Conservation (phyloP, 2,329 filamentous ascomycete species). For the Epichloe brachyelytri region DNA sequence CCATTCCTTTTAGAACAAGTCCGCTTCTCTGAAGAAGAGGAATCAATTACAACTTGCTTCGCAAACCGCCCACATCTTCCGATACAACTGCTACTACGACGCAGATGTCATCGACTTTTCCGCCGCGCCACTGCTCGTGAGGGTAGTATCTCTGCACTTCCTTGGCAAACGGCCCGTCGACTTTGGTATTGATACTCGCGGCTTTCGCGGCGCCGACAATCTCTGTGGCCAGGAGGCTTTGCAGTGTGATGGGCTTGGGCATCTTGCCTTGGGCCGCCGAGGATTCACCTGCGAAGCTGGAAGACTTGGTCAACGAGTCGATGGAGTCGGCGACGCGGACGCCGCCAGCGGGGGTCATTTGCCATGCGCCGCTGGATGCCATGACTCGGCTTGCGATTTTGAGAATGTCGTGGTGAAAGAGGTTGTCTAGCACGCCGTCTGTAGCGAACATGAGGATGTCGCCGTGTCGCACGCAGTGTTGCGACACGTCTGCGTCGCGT, state of each 20-base stretch:
- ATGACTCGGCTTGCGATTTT: slow-evolving; percentile 67
- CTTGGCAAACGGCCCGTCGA: slow-evolving; percentile 88
- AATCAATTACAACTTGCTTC: slow-evolving; percentile 21
- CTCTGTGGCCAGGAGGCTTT: slow-evolving; percentile 65
- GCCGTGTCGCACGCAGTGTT: slow-evolving; percentile 68
- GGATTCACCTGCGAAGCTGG: slow-evolving; percentile 11
- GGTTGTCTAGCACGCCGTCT: slow-evolving; percentile 92
- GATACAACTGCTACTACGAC: slow-evolving; percentile 69
- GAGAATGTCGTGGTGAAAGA: slow-evolving; percentile 82
- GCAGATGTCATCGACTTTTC: slow-evolving; percentile 93
- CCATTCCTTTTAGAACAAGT: background rate
- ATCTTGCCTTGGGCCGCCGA: slow-evolving; percentile 9
- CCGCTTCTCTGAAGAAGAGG: background rate
- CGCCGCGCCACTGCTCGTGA: slow-evolving; percentile 74
- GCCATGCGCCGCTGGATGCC: slow-evolving; percentile 63
- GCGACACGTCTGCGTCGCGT: slow-evolving; percentile 67
- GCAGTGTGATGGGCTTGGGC: slow-evolving; percentile 41
- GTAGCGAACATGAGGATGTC: slow-evolving; percentile 91
- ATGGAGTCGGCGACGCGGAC: slow-evolving; percentile 53
- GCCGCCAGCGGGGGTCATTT: slow-evolving; percentile 42
- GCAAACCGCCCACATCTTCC: slow-evolving; percentile 33
- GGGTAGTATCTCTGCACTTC: slow-evolving; percentile 85
- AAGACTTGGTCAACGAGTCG: slow-evolving; percentile 24
- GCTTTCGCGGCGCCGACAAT: slow-evolving; percentile 73
- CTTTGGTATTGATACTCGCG: slow-evolving; percentile 66